Conservation (phyloP, 331 rosid species). For the Saraca asoca region DNA sequence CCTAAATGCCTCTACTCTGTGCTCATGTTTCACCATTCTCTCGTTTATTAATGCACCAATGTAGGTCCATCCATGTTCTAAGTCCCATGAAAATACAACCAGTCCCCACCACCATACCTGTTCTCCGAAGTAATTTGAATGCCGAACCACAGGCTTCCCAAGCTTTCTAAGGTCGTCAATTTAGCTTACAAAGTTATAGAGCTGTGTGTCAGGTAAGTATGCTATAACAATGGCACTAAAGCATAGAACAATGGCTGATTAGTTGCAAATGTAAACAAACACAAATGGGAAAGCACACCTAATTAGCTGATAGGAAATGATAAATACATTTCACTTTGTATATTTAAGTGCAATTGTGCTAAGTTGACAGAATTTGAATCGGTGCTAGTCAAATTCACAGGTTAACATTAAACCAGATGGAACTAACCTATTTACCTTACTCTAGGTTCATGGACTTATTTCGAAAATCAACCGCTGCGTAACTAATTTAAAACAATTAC, state of each 20-base stretch:
- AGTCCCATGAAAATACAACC: slow-evolving; percentile 65
- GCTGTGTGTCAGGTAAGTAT: slow-evolving; percentile 78
- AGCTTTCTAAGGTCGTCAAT: slow-evolving; percentile 60
- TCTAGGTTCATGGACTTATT: no score
- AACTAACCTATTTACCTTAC: no score
- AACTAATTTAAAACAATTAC: no score
- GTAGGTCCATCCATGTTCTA: slow-evolving; percentile 70
- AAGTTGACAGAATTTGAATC: no score
- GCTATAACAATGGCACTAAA: slow-evolving; percentile 68
- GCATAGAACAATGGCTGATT: slow-evolving; percentile 58
- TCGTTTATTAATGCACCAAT: slow-evolving; percentile 68
- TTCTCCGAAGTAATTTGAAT: slow-evolving; percentile 91
- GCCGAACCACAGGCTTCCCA: slow-evolving; percentile 63
- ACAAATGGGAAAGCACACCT: not conserved
- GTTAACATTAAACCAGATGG: no score
- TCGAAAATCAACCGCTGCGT: no score
- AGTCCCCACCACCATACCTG: slow-evolving; percentile 99
- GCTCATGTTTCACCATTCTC: slow-evolving; percentile 65
- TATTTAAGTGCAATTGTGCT: no score
- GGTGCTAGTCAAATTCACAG: no score
- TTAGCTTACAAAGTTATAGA: slow-evolving; percentile 57
- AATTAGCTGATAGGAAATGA: no score
- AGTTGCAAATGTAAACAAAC: slow-evolving; percentile 48
- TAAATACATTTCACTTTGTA: no score
- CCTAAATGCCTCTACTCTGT: slow-evolving; percentile 72